A percentile compares a stretch with the other conserved stretches of the same genome.
Conservation (phyloP, 1,139 yeast species). For the Yarrowia galli region DNA sequence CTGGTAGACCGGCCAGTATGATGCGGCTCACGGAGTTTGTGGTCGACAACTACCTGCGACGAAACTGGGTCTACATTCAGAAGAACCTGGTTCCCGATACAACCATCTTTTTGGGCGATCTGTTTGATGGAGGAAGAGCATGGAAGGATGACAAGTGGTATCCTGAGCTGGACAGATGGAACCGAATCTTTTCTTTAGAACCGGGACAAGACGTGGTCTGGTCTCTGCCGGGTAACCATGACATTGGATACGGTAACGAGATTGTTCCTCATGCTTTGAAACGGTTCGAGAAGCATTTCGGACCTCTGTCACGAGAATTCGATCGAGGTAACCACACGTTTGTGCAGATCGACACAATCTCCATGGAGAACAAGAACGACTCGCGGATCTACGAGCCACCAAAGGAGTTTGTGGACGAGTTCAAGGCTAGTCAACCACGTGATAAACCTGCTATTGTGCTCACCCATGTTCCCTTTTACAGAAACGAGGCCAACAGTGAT, state of each 20-base stretch:
- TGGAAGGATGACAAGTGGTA: constrained; percentile 79
- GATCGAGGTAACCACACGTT: constrained; percentile 78
- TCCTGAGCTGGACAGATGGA: constrained; percentile 74
- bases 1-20: constrained; percentile 51
- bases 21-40: constrained; percentile 52
- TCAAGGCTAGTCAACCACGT: constrained; percentile 43
- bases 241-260: constrained; percentile 86
- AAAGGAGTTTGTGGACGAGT: constrained; percentile 51
- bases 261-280: constrained; percentile 60
- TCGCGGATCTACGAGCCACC: constrained; percentile 56
- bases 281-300: constrained; percentile 76
- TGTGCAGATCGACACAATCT: constrained; percentile 79
- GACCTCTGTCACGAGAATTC: constrained; percentile 65
- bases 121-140: constrained; percentile 94
- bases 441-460: constrained; percentile 70
- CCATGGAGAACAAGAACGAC: constrained; percentile 64
- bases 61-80: constrained; percentile 75
- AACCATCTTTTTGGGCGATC: constrained; percentile 82
- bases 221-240: constrained; percentile 92
- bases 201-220: constrained; percentile 56
- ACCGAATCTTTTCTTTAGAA: constrained; percentile 63
- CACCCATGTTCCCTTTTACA: constrained; percentile 79
- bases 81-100: constrained; percentile 72
- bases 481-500: constrained; percentile 58
- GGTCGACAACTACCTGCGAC: constrained; percentile 77